A percentile compares a stretch with the other conserved stretches of the same genome.
Evolutionary conservation across 2,329 filamentous ascomycete species (phyloP).

Genomic region (Fusarium subglutinans): DNA sequence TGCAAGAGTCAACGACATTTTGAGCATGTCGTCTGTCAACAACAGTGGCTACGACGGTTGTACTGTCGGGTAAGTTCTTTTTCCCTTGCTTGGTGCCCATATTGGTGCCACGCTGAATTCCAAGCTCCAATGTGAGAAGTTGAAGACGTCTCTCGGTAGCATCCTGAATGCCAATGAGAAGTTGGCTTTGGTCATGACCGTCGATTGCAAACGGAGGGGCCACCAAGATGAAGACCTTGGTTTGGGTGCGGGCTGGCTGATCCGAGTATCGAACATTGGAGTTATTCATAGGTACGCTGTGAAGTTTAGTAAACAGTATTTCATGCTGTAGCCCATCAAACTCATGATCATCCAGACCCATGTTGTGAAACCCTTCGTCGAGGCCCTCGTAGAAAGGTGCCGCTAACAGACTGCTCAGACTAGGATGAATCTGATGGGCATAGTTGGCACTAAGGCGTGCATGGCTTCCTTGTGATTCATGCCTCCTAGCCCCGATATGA

Average conservation of each 20-base stretch:
- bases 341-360: conserved; percentile 77
- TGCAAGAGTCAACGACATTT: conserved; percentile 78
- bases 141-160: conserved; percentile 72
- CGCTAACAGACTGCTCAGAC: conserved; percentile 71
- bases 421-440: conserved; percentile 58
- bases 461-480: conserved; percentile 72
- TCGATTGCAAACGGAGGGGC: conserved; percentile 66
- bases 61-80: conserved; percentile 31
- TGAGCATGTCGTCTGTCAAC: conserved; percentile 67
- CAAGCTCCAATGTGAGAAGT: conserved; percentile 70
- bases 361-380: conserved; percentile 76
- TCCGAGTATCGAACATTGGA: conserved; percentile 68
- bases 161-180: conserved; percentile 77
- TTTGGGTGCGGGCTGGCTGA: conserved; percentile 62
- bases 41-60: conserved; percentile 44
- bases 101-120: conserved; percentile 51
- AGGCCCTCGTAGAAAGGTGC: conserved; percentile 74
- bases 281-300: conserved; percentile 71
- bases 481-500: conserved; percentile 63
- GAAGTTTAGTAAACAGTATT: conserved; percentile 75
- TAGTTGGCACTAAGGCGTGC: conserved; percentile 53
- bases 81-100: conserved; percentile 32
- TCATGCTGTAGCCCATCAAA: conserved; percentile 77
- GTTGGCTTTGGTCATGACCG: conserved; percentile 61
- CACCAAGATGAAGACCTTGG: conserved; percentile 73